A percentile compares a stretch with the other conserved stretches of the same genome.
These are phyloP conservation scores for Triticum timopheevii DNA, from an alignment of 176 grass and related monocot genomes.

Conservation along the genomic window DNA sequence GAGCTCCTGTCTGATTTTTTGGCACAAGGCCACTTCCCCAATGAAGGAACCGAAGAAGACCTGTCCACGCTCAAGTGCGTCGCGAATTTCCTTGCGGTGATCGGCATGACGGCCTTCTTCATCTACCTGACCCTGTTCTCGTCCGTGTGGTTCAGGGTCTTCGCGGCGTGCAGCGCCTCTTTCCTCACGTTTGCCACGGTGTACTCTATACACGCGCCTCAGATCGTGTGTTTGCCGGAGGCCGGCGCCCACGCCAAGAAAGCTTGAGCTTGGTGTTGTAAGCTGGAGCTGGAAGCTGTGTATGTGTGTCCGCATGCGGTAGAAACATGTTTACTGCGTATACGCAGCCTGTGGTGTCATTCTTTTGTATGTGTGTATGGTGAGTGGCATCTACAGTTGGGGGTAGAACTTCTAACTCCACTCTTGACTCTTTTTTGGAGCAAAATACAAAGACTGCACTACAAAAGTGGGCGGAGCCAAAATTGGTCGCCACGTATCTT, in stretches of 20 bases:
- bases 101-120: constrained; percentile 43
- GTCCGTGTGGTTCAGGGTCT: constrained; percentile 81
- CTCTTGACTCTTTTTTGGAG: not conserved
- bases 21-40: constrained; percentile 55
- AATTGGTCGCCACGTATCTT: too few species aligned
- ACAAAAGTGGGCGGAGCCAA: too few species aligned
- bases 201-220: constrained; percentile 58
- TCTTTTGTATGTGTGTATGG: not conserved
- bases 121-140: constrained; percentile 64
- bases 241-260: constrained; percentile 33
- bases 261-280: constrained; percentile 27
- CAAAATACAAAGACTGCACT: too few species aligned
- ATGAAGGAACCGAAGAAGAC: constrained; percentile 70
- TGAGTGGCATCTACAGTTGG: not conserved
- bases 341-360: not conserved
- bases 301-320: not conserved
- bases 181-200: constrained; percentile 61
- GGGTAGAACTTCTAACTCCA: not conserved
- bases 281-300: constrained; percentile 18
- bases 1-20: constrained; percentile 62
- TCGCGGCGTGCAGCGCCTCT: constrained; percentile 54
- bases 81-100: constrained; percentile 46
- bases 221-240: constrained; percentile 34
- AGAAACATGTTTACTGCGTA: not conserved
- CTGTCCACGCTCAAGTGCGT: constrained; percentile 60